Evolutionary conservation across 768 basidiomycete species (phyloP), one percentile per base, ranked within the genome.

Genomic region (Collybia sp.): DNA sequence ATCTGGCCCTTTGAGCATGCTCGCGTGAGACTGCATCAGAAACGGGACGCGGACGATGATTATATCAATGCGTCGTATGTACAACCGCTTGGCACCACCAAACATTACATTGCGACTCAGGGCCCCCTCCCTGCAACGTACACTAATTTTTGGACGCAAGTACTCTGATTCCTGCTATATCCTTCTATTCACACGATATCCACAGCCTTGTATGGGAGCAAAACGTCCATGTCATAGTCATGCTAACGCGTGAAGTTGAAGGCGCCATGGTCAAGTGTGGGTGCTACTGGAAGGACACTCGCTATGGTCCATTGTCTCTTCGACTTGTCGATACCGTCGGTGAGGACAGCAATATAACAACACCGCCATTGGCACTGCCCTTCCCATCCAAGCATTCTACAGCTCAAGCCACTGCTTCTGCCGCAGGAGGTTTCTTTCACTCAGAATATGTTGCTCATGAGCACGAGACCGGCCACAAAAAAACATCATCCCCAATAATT

Each of bases 1-100:
- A 96, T 98, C 47, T 98, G 93, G 91, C 95, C 95, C 0, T 97
- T 93, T 53, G 93, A 95, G 59, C 92, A 94, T 58, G 87, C 94
- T 16, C 84, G 95, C 33, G 93, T 97, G 3, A 76, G 85, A 40
- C 70, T 97, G 43, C 69, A 75, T 46, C 60, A 65, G 31, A 54
- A 55, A 34, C 55, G 47, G 41, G 53, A 56, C 25, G 48, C 63
- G 15, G 79, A 82, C 30, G 85, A 86, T 52, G 94, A 97, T 61
- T 97, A 97, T 61, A 84, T 97, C 63, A 97, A 98, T 59, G 95
- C 95, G 9, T 95, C 92, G 20, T 88, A 85, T 57, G 85, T 98
- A 31, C 90, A 90, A 61, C 92, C 94, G 2, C 66, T 91, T 15
- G 85, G 85, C 2, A 94, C 94, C 1, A 72, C 66, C 25, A 80